Evolutionary conservation across 306 rosid species (phyloP).

Genomic region (Lathyrus tuberosus): DNA sequence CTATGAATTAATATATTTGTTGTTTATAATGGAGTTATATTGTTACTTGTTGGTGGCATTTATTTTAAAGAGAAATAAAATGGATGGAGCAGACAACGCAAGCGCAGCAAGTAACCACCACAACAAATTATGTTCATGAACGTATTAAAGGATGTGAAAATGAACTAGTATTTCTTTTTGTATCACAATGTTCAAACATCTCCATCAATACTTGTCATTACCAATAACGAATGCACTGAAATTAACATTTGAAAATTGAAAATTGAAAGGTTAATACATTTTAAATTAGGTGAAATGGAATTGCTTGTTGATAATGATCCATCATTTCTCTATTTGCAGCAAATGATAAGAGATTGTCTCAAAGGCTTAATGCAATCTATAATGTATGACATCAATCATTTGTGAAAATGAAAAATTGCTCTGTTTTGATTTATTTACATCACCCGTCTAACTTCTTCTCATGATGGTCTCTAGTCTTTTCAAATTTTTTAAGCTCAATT

Average conservation of each 20-base stretch:
- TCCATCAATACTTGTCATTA: background rate
- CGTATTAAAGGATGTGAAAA: too few relatives aligned
- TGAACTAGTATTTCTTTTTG: background rate
- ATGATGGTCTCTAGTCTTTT: too few relatives aligned
- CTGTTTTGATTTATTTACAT: background rate
- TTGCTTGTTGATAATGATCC: background rate
- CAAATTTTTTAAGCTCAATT: too few relatives aligned
- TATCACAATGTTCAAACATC: background rate
- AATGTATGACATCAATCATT: background rate
- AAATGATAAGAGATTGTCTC: background rate
- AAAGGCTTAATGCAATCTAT: background rate
- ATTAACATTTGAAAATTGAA: background rate
- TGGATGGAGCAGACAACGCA: too few relatives aligned
- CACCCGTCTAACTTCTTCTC: too few relatives aligned
- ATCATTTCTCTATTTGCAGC: background rate
- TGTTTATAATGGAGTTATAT: too few relatives aligned
- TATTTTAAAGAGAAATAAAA: too few relatives aligned
- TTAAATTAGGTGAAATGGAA: background rate
- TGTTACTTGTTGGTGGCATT: too few relatives aligned
- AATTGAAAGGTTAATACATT: slow-evolving; percentile 1
- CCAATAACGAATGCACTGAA: background rate
- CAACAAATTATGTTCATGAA: too few relatives aligned
- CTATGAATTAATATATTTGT: too few relatives aligned
- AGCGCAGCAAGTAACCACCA: too few relatives aligned
- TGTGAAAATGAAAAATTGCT: background rate